These are phyloP conservation scores for Dendrothele bispora DNA, from an alignment of 768 basidiomycete species.

Conservation along the genomic window DNA sequence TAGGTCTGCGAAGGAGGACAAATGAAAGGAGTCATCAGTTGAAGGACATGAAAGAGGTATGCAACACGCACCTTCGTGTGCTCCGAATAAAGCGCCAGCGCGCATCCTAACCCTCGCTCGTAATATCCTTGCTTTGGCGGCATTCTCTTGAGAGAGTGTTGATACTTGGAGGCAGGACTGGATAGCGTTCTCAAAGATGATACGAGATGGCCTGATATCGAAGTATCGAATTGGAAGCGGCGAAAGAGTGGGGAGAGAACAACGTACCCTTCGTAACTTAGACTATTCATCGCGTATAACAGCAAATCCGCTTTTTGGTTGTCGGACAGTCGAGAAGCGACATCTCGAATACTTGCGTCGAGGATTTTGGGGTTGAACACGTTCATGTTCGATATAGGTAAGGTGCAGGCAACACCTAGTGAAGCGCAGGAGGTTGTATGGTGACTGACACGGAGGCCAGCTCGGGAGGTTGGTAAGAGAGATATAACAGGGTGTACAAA, in stretches of 20 bases:
- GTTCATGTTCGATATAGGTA: no score
- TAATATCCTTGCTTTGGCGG: constrained; percentile 61
- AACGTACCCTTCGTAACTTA: constrained; percentile 67
- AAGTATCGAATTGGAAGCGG: not conserved
- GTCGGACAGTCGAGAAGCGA: constrained; percentile 54
- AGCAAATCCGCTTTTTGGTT: constrained; percentile 71
- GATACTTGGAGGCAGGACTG: constrained; percentile 66
- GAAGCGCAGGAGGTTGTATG: no score
- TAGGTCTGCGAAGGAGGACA: constrained; percentile 58
- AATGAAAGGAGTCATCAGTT: constrained; percentile 4
- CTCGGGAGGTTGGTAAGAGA: no score
- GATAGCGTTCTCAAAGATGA: constrained; percentile 71
- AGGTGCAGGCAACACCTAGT: no score
- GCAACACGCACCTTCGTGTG: constrained; percentile 56
- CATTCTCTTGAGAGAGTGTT: constrained; percentile 47
- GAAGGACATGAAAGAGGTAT: constrained; percentile 4
- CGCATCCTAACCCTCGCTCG: constrained; percentile 68
- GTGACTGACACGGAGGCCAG: no score
- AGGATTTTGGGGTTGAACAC: constrained; percentile 77
- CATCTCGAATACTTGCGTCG: constrained; percentile 74
- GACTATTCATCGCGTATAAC: constrained; percentile 79
- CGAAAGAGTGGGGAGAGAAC: constrained; percentile 1
- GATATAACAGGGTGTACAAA: no score
- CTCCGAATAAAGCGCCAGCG: constrained; percentile 57
- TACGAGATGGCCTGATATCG: constrained; percentile 49